phyloP scores from a whole-genome alignment of 2,329 filamentous ascomycete species.

The Chaetomium strumarium region DNA sequence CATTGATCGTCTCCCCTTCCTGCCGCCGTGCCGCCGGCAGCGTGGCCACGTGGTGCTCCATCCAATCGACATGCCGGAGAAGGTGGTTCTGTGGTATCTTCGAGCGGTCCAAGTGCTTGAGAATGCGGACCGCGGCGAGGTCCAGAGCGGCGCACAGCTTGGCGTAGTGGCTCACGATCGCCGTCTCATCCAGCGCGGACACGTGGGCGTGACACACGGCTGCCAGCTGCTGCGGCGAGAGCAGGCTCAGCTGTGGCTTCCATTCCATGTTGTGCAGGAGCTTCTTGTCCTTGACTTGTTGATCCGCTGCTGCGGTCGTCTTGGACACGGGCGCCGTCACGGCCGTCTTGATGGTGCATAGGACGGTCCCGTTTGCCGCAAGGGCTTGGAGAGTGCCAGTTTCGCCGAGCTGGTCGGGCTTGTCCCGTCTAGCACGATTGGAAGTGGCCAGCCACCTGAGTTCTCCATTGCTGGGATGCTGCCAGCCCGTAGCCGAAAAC shows the following conservation, averaged over 20 bases:
- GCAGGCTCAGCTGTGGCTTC: constrained; percentile 35
- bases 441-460: constrained; percentile 6
- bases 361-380: constrained; percentile 26
- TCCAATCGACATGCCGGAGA: constrained; percentile 29
- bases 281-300: constrained; percentile 22
- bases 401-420: constrained; percentile 13
- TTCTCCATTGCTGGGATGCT: constrained; percentile 19
- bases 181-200: constrained; percentile 23
- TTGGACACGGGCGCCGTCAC: constrained; percentile 26
- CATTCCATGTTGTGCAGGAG: constrained; percentile 33
- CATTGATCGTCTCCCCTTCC: constrained; percentile 12
- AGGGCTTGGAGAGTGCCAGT: constrained; percentile 28
- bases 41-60: constrained; percentile 26
- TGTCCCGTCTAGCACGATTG: not conserved
- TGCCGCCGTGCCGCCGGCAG: constrained; percentile 17
- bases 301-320: constrained; percentile 1
- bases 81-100: constrained; percentile 18
- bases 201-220: constrained; percentile 21
- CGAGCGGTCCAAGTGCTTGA: not conserved
- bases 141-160: constrained; percentile 20
- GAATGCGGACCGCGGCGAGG: not conserved
- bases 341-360: constrained; percentile 27
- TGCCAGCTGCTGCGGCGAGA: constrained; percentile 27
- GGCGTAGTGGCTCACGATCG: constrained; percentile 17
- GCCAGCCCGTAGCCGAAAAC: constrained; percentile 31